A percentile compares a stretch with the other conserved stretches of the same genome.
Conservation (phyloP, 1,139 yeast genomes). For the Geotrichum cucujoidarum region DNA sequence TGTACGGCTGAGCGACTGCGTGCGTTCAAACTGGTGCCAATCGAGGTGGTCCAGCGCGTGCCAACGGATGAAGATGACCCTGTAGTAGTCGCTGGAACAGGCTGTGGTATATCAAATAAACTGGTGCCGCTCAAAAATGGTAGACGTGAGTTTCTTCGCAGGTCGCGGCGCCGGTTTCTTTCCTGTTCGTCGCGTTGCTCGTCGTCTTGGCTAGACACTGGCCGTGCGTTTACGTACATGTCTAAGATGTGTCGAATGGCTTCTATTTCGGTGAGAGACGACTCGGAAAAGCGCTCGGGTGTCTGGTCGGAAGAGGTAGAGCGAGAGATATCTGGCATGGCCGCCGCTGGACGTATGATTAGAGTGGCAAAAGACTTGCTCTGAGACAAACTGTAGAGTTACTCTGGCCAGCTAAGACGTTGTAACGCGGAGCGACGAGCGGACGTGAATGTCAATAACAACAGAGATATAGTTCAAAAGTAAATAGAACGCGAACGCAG, state of each 20-base stretch:
- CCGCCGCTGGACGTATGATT: too few relatives aligned
- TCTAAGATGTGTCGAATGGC: not conserved
- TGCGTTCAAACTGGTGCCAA: not conserved
- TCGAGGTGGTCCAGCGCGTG: not conserved
- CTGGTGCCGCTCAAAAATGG: not conserved
- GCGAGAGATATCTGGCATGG: not conserved
- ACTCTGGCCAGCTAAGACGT: too few relatives aligned
- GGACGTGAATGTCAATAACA: too few relatives aligned
- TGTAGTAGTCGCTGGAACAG: not conserved
- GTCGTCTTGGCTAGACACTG: not conserved
- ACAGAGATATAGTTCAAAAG: too few relatives aligned
- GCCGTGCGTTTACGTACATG: constrained; percentile 6
- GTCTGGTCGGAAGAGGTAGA: not conserved
- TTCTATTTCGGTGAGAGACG: not conserved
- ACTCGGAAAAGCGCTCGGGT: not conserved
- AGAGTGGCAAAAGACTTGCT: too few relatives aligned
- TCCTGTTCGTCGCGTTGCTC: not conserved
- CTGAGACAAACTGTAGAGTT: too few relatives aligned
- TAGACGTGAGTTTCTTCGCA: not conserved
- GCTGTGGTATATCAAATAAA: not conserved
- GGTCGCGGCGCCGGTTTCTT: not conserved
- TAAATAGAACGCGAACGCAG: too few relatives aligned
- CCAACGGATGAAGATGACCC: not conserved
- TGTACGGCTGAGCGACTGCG: not conserved
- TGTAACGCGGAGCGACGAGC: too few relatives aligned